Evolutionary conservation across 495 filamentous ascomycete genomes (phyloP), one percentile per base, ranked within the genome.

Genomic region (Lasiosphaeria ovina): DNA sequence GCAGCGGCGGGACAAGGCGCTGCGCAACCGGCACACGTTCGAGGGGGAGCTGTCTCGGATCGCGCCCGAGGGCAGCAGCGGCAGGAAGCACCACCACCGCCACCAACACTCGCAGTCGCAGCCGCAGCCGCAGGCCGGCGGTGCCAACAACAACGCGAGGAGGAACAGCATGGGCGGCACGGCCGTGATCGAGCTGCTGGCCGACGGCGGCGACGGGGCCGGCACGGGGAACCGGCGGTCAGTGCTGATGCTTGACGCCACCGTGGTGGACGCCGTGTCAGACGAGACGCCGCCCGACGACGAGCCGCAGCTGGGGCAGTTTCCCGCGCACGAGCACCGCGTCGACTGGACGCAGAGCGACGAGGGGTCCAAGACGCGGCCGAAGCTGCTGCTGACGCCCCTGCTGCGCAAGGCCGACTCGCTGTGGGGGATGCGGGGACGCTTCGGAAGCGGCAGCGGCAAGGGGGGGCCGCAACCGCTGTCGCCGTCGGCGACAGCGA

Each of bases 271-370:
- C 17, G 34, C 7, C 5, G 45, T 6, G 3, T 34, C 1, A 8
- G 48, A 62, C 6, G 57, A 55, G 16, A 57, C 57, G 33, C 51
- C 57, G 34, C n/a, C 51, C 10, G 59, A 63, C 3, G 58, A 69
- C 33, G 9, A 44, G 10, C 36, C 17, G 2, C 50, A 59, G 14
- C 24, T 24, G 24, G 24, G 24, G 24, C 51, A 45, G 14, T 35
- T 53, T 24, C 59, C 38, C 3, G 40, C 58, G 0, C 54, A 64
- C 34, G 36, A 66, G 50, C 72, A 73, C 44, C 73, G 76, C 35
- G 73, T 75, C 51, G 77, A 80, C 62, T 80, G 77, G 77, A 74
- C 75, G 55, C 75, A 78, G 66, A 75, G 73, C 63, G 77, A 79
- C 65, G 75, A 80, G 68, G 11, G 24, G 5, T 36, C 47, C 32